Evolutionary conservation across 768 basidiomycete genomes (phyloP).

Genomic region (Termitomyces sp.): DNA sequence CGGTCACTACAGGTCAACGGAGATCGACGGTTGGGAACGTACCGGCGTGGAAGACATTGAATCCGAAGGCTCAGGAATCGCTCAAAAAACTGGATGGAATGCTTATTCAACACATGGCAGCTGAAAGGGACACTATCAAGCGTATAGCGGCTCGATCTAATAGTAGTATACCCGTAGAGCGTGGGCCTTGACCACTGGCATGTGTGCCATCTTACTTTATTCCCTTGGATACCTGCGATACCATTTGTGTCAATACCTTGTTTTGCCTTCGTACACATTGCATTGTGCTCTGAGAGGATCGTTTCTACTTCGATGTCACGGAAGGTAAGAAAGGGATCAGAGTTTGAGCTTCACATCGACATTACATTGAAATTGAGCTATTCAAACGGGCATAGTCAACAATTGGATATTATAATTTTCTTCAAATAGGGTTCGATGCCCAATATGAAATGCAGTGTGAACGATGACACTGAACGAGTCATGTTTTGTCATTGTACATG

Average conservation of each 20-base stretch:
- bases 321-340: neutral
- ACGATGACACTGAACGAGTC: neutral
- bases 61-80: constrained; percentile 53
- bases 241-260: constrained; percentile 14
- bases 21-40: constrained; percentile 29
- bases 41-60: constrained; percentile 29
- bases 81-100: constrained; percentile 73
- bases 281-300: neutral
- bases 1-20: constrained; percentile 25
- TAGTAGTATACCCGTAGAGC: constrained; percentile 18
- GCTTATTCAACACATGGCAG: constrained; percentile 79
- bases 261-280: neutral
- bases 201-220: constrained; percentile 16
- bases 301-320: neutral
- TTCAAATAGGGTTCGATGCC: neutral
- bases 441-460: neutral
- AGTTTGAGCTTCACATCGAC: neutral
- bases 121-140: constrained; percentile 77
- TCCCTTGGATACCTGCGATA: constrained; percentile 23
- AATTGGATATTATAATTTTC: neutral
- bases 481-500: neutral
- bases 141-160: constrained; percentile 55
- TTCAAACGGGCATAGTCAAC: neutral
- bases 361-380: neutral
- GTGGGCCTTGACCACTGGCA: constrained; percentile 18